Percentiles rank a stretch among this genome's conserved stretches.
These are phyloP conservation scores for Petrea volubilis DNA, from an alignment of 257 asterid genomes.

Conservation along the genomic window DNA sequence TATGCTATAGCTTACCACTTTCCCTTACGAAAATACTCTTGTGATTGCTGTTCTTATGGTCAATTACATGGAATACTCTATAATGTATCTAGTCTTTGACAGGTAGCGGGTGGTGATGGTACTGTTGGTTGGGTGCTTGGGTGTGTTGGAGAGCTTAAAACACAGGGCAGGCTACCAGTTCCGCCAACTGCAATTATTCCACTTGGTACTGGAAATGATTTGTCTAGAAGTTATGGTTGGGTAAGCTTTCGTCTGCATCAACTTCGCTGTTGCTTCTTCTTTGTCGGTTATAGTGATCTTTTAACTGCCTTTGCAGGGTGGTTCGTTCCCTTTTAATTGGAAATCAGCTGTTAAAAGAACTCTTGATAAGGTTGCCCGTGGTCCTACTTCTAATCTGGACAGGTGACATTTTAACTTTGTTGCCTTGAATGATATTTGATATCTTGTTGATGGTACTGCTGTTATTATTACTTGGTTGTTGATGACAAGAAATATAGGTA, in stretches of 20 bases:
- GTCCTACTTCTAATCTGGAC: constrained; percentile 67
- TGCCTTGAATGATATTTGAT: constrained; percentile 11
- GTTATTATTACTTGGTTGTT: neutral
- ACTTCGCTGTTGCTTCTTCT: constrained; percentile 13
- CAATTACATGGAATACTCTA: constrained; percentile 11
- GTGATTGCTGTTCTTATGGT: constrained; percentile 10
- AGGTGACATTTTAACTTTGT: constrained; percentile 48
- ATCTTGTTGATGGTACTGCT: neutral
- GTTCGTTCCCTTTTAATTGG: constrained; percentile 96
- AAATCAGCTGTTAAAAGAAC: constrained; percentile 82
- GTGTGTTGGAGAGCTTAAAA: constrained; percentile 84
- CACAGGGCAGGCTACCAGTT: constrained; percentile 60
- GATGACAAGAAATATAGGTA: neutral
- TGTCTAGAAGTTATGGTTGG: constrained; percentile 97
- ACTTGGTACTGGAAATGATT: constrained; percentile 98
- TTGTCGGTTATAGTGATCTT: constrained; percentile 26
- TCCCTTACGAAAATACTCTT: neutral
- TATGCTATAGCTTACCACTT: neutral
- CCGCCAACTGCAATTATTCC: constrained; percentile 90
- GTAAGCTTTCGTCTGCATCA: constrained; percentile 44
- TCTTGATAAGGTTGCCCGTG: constrained; percentile 61
- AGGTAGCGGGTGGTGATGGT: constrained; percentile 99
- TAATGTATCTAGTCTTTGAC: constrained; percentile 33
- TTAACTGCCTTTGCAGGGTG: constrained; percentile 59
- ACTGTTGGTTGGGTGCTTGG: constrained; percentile 99